Conservation (phyloP, 2,329 filamentous ascomycete genomes). For the Orbilia blumenaviensis region DNA sequence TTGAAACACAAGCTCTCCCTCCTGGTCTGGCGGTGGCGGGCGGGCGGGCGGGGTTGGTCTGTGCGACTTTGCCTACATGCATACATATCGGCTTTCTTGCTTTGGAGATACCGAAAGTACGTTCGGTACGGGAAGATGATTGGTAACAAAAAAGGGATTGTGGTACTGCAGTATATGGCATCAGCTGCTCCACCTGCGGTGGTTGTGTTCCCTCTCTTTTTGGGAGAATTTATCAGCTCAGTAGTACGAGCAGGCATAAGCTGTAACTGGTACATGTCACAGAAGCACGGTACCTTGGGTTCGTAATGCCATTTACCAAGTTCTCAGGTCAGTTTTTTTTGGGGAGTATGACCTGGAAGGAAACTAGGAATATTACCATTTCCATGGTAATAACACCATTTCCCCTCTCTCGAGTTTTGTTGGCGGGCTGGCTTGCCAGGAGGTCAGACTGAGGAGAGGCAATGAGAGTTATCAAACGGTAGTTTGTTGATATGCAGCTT, state of each 20-base stretch:
- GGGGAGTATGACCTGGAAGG: no score
- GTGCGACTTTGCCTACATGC: background rate
- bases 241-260: background rate
- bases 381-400: background rate
- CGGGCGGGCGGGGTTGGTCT: background rate
- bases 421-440: no score
- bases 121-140: background rate
- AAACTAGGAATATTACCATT: background rate
- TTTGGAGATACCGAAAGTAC: background rate
- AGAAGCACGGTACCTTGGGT: background rate
- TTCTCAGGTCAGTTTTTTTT: no score
- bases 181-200: background rate
- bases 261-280: slow-evolving; percentile 10
- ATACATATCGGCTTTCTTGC: background rate
- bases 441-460: background rate
- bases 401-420: background rate
- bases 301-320: background rate
- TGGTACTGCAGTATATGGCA: background rate
- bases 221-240: no score
- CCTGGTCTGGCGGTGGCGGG: background rate
- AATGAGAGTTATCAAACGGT: no score
- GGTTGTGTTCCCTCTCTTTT: no score
- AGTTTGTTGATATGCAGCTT: background rate
- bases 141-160: background rate
- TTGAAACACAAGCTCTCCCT: slow-evolving; percentile 34